Evolutionary conservation across 306 rosid genomes (phyloP).

Genomic region (Quercus robur): DNA sequence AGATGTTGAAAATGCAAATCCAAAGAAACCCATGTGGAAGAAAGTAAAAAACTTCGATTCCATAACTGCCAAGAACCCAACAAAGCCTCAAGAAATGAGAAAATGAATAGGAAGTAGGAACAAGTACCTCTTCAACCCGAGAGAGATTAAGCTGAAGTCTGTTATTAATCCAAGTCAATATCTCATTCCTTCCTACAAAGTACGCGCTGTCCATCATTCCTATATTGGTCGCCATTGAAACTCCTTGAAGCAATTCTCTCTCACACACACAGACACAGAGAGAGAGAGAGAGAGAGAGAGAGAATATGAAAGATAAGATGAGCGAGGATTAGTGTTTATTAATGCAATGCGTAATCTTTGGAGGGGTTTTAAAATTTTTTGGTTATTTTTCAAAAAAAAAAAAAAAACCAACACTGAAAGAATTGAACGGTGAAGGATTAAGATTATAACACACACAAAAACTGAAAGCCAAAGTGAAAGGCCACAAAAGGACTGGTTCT

Average conservation of each 20-base stretch:
- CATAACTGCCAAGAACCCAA: slow-evolving; percentile 6
- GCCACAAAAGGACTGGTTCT: background rate
- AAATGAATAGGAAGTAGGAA: background rate
- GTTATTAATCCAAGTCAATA: slow-evolving; percentile 87
- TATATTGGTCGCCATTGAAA: slow-evolving; percentile 74
- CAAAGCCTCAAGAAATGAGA: background rate
- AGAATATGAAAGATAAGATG: background rate
- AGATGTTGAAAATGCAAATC: background rate
- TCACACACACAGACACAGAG: background rate
- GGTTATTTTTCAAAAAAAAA: background rate
- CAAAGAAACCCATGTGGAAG: slow-evolving; percentile 17
- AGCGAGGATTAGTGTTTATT: slow-evolving; percentile 3
- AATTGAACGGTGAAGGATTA: slow-evolving; percentile 26
- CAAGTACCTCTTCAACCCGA: slow-evolving; percentile 79
- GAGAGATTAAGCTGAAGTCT: slow-evolving; percentile 84
- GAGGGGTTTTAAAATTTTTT: slow-evolving; percentile 10
- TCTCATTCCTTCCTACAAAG: slow-evolving; percentile 95
- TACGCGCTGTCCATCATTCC: slow-evolving; percentile 97
- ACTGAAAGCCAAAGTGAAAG: slow-evolving; percentile 9
- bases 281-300: background rate
- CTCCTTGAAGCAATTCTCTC: slow-evolving; percentile 7
- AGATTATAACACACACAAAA: background rate
- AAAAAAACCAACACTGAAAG: background rate
- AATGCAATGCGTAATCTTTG: slow-evolving; percentile 24
- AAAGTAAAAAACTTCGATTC: background rate